Conservation (phyloP, 176 grass and related monocot genomes). For the Aegilops umbellulata region DNA sequence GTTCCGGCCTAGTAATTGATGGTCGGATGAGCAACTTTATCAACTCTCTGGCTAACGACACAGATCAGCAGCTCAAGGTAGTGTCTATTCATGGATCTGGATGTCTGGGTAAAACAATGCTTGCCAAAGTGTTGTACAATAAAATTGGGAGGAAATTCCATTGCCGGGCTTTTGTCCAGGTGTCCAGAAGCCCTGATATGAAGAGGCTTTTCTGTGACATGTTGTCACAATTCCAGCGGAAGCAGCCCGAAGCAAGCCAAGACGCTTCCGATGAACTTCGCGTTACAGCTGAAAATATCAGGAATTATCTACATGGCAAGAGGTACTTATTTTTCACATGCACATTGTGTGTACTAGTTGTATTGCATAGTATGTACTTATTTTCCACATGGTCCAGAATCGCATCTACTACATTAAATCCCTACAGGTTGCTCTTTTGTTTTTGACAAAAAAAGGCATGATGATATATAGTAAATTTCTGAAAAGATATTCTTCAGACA, state of each 20-base stretch:
- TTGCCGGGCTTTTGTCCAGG: background rate
- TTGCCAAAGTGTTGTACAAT: background rate
- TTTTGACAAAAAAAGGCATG: too few relatives aligned
- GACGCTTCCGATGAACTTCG: background rate
- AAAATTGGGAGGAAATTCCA: background rate
- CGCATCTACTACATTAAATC: too few relatives aligned
- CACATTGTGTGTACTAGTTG: too few relatives aligned
- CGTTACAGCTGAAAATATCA: background rate
- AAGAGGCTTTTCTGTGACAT: background rate
- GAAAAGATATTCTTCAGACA: too few relatives aligned
- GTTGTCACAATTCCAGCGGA: background rate
- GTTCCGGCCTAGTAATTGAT: background rate
- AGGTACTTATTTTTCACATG: background rate
- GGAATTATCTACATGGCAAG: background rate
- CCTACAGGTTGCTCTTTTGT: too few relatives aligned
- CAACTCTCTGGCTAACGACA: background rate
- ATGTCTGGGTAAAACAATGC: background rate
- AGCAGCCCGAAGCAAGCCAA: background rate
- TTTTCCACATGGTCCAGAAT: too few relatives aligned
- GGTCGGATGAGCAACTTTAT: background rate
- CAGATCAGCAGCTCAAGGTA: background rate
- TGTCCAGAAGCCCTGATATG: background rate
- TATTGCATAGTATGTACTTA: too few relatives aligned
- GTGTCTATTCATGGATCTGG: background rate
- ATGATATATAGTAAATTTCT: too few relatives aligned